Percentiles rank a stretch among this genome's conserved stretches.
phyloP scores from a whole-genome alignment of 2,329 filamentous ascomycete genomes.

The Diaporthe citriasiana region DNA sequence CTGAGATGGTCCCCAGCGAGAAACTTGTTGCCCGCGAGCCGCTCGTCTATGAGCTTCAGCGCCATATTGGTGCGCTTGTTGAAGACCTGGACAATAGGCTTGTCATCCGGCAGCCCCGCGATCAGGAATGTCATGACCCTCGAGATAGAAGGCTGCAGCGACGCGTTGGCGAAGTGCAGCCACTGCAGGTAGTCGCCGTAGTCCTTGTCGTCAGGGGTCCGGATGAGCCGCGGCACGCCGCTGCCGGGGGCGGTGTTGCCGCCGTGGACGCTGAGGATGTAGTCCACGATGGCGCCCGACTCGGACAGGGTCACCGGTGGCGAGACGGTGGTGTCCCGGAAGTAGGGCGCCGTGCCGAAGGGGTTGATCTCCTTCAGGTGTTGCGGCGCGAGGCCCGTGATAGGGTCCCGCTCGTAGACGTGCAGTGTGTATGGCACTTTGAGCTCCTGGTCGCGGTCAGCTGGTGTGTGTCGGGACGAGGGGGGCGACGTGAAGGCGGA shows the following conservation, averaged over 20 bases:
- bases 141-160: slow-evolving; percentile 34
- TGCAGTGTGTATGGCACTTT: slow-evolving; percentile 62
- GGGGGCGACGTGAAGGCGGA: too few species aligned
- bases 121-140: slow-evolving; percentile 54
- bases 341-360: slow-evolving; percentile 70
- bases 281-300: slow-evolving; percentile 71
- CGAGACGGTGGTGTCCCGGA: slow-evolving; percentile 67
- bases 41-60: slow-evolving; percentile 62
- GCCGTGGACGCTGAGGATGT: slow-evolving; percentile 63
- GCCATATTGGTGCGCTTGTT: slow-evolving; percentile 44
- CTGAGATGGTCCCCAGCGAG: slow-evolving; percentile 74
- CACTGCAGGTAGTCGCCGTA: slow-evolving; percentile 76
- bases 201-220: slow-evolving; percentile 63
- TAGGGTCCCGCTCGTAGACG: slow-evolving; percentile 51
- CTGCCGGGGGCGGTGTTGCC: slow-evolving; percentile 6
- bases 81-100: slow-evolving; percentile 48
- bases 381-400: slow-evolving; percentile 49
- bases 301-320: slow-evolving; percentile 62
- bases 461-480: background rate
- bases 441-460: slow-evolving; percentile 60
- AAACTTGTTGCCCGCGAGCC: slow-evolving; percentile 63
- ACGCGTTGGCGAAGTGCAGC: slow-evolving; percentile 70
- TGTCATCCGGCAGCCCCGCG: slow-evolving; percentile 48
- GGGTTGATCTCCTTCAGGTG: slow-evolving; percentile 62
- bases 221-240: slow-evolving; percentile 44